These are phyloP conservation scores for Botrytis hyacinthi DNA, from an alignment of 2,329 filamentous ascomycete genomes.

Conservation along the genomic window DNA sequence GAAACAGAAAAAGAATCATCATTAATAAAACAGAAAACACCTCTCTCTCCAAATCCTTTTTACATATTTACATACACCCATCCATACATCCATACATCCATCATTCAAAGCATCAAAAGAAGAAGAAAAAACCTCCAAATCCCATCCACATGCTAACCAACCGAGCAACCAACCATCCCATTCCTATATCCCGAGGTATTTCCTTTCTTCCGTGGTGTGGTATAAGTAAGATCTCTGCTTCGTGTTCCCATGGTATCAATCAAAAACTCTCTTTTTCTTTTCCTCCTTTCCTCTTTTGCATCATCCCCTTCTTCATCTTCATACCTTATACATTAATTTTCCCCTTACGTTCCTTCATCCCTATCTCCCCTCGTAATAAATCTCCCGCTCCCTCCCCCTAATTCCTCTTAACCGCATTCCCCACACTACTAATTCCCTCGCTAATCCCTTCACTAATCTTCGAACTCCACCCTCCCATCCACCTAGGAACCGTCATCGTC, in stretches of 20 bases:
- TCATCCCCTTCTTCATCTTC: not conserved
- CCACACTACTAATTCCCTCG: constrained; percentile 36
- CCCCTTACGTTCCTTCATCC: not conserved
- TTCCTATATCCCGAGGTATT: constrained; percentile 8
- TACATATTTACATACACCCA: not conserved
- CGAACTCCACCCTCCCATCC: constrained; percentile 35
- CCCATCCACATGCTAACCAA: not conserved
- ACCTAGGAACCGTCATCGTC: constrained; percentile 35
- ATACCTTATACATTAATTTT: not conserved
- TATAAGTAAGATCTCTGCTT: not conserved
- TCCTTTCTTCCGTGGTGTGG: constrained; percentile 4
- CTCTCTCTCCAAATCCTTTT: not conserved
- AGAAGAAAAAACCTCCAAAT: not conserved
- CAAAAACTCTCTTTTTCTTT: not conserved
- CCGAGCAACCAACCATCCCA: not conserved
- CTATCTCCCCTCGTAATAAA: not conserved
- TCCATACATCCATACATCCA: not conserved
- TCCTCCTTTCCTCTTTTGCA: not conserved
- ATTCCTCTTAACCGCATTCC: constrained; percentile 29
- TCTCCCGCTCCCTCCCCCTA: not conserved
- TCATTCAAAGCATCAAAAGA: not conserved
- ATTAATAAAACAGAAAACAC: not conserved
- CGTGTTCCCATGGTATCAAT: constrained; percentile 14
- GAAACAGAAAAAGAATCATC: not conserved
- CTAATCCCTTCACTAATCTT: constrained; percentile 34